phyloP scores from a whole-genome alignment of 495 filamentous ascomycete species.

The Annulohypoxylon bovei region DNA sequence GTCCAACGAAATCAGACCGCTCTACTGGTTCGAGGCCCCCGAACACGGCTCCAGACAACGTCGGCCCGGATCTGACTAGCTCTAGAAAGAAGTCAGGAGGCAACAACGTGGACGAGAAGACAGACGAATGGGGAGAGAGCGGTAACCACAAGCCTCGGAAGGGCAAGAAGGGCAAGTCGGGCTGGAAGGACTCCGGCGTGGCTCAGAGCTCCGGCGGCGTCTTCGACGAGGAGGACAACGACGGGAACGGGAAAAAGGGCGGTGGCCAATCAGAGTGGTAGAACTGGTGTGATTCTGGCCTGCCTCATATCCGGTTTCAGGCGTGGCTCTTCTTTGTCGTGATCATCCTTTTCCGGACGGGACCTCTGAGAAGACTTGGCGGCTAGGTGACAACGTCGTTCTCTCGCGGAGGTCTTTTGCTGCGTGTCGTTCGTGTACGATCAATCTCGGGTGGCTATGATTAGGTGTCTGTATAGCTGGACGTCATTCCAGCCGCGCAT shows the following conservation, averaged over 20 bases:
- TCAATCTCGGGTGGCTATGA: too few species aligned
- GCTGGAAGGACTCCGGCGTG: slow-evolving; percentile 18
- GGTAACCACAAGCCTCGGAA: background rate
- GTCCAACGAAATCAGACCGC: slow-evolving; percentile 2
- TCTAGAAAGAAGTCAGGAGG: slow-evolving; percentile 6
- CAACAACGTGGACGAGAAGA: background rate
- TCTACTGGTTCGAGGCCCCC: background rate
- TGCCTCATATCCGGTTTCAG: background rate
- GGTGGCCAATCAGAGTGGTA: background rate
- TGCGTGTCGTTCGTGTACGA: background rate
- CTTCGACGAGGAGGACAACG: slow-evolving; percentile 33
- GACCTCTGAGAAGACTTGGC: background rate
- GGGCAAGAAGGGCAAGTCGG: background rate
- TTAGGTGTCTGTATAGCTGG: background rate
- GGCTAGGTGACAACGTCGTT: background rate
- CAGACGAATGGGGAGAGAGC: background rate
- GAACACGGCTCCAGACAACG: slow-evolving; percentile 18
- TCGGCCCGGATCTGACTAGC: background rate
- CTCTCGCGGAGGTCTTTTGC: background rate
- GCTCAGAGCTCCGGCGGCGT: slow-evolving; percentile 32
- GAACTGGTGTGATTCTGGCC: slow-evolving; percentile 5
- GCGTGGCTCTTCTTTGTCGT: background rate
- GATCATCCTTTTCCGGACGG: background rate
- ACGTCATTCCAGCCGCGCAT: background rate
- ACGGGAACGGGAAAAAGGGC: slow-evolving; percentile 8